phyloP scores from a whole-genome alignment of 345 rosid genomes.

The Murraya paniculata region DNA sequence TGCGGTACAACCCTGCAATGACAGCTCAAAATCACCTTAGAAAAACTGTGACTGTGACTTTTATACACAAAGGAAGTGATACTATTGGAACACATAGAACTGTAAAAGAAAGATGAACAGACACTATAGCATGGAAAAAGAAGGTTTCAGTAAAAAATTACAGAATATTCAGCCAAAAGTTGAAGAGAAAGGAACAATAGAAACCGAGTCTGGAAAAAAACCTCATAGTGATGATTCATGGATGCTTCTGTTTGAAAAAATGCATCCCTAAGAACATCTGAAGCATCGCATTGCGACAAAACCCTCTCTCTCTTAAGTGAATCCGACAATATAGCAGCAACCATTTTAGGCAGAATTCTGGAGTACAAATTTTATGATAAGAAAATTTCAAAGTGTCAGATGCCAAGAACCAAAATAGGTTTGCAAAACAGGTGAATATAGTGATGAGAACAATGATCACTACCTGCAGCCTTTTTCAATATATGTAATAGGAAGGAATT shows the following conservation, averaged over 20 bases:
- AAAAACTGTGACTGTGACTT: too few species aligned
- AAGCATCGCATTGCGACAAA: constrained; percentile 66
- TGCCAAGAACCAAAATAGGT: not conserved
- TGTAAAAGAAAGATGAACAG: not conserved
- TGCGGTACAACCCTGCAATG: constrained; percentile 91
- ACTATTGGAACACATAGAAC: not conserved
- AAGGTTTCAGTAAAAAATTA: constrained; percentile 14
- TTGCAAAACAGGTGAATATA: not conserved
- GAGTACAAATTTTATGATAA: constrained; percentile 5
- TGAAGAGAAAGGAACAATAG: not conserved
- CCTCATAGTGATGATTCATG: constrained; percentile 87
- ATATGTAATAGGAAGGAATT: not conserved
- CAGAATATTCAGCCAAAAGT: not conserved
- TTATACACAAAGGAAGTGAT: not conserved
- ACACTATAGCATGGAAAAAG: not conserved
- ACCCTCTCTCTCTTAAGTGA: constrained; percentile 62
- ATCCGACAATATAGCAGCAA: constrained; percentile 72
- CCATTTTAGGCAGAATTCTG: constrained; percentile 81
- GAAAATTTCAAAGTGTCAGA: not conserved
- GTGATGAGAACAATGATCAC: not conserved
- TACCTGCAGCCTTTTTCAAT: not conserved
- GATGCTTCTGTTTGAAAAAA: constrained; percentile 78
- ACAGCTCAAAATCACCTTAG: too few species aligned
- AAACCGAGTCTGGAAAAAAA: constrained; percentile 24
- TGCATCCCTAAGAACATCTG: constrained; percentile 77